Evolutionary conservation across 306 rosid species (phyloP), one percentile per base, ranked within the genome.

Genomic region (Oxytropis ochrocephala): DNA sequence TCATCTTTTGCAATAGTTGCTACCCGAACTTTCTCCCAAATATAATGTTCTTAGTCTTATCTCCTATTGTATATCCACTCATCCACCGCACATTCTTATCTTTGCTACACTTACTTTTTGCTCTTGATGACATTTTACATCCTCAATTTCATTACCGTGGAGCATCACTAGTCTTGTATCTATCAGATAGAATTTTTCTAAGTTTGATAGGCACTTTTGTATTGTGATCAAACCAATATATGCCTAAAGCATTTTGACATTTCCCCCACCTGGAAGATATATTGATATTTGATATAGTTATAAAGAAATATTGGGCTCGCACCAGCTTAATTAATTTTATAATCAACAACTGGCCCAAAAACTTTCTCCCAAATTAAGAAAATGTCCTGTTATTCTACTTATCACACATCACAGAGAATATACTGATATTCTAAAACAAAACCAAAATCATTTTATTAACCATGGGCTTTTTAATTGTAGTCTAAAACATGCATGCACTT

Each of bases 351-450:
- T 8, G 44, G 53, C 64, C 61, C 39, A 64, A 63, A 63, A 2
- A 50, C 43, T 39, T 38, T 6, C 76, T 18, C 63, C 30, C 50
- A 27, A 39, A 44, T 62, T 39, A 48, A 36, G 11, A 55, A 30
- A 44, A 2, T 6, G 9, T 6, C 8, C 16, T 5, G 8, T 36
- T 10, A 43, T 53, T 43, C 42, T 27, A 50, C 65, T 13, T 43
- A 30, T 61, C 19, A 36, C 52, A 38, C 8, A 56, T 33, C 21
- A 71, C 19, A 44, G 8, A 38, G 12, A 16, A 60, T 51, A 36
- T 49, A 58, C 42, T 76, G 72, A 82, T 65, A 57, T 75, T 64
- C 38, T 51, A 67, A 65, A 56, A 63, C 3, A n/a, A 70, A 39
- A 16, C 32, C 48, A 57, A 24, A 57, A 57, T 21, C 38, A 75